phyloP scores from a whole-genome alignment of 1,139 yeast genomes.

The Arxiozyma slooffiae region DNA sequence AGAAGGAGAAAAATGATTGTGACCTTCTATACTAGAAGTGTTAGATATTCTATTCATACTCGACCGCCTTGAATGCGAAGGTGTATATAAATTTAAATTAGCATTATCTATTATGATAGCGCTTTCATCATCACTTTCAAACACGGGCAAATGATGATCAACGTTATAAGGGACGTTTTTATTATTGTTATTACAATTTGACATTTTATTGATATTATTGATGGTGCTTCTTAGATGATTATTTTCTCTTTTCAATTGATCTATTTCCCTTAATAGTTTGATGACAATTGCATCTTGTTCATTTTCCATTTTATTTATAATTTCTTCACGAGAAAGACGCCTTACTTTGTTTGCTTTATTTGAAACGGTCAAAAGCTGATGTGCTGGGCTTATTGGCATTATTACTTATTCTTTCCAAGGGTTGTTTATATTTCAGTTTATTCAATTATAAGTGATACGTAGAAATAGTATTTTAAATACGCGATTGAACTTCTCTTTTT shows the following conservation, averaged over 20 bases:
- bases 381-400: not conserved
- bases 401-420: not conserved
- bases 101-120: conserved; percentile 3
- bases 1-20: not conserved
- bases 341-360: conserved; percentile 4
- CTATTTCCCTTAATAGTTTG: conserved; percentile 48
- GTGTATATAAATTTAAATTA: not conserved
- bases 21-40: not conserved
- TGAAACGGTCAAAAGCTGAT: not conserved
- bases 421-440: not conserved
- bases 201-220: conserved; percentile 3
- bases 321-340: conserved; percentile 34
- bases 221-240: conserved; percentile 13
- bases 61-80: not conserved
- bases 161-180: not conserved
- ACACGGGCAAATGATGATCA: not conserved
- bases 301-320: conserved; percentile 54
- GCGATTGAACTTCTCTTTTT: no score
- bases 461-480: no score
- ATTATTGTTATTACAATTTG: not conserved
- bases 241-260: conserved; percentile 44
- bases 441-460: no score
- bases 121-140: conserved; percentile 3
- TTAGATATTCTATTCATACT: not conserved
- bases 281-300: conserved; percentile 62